These are phyloP conservation scores for Botrytis fragariae DNA, from an alignment of 2,329 filamentous ascomycete genomes.

Conservation along the genomic window DNA sequence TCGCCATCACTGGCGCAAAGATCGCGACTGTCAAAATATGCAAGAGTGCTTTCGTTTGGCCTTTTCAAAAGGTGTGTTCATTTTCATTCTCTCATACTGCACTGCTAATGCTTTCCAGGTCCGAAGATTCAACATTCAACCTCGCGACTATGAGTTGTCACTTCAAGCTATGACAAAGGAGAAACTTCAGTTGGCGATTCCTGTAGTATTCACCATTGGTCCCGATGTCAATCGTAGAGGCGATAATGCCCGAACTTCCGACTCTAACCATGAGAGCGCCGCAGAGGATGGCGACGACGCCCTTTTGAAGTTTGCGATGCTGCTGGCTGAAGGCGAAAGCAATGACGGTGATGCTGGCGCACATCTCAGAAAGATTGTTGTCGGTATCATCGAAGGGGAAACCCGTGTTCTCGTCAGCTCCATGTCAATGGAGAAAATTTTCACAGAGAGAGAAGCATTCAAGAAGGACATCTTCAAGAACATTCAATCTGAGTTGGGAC, in stretches of 20 bases:
- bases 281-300: constrained; percentile 57
- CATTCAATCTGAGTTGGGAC: constrained; percentile 61
- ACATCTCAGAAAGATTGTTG: constrained; percentile 81
- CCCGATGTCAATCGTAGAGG: constrained; percentile 66
- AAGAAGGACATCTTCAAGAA: constrained; percentile 70
- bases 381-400: constrained; percentile 87
- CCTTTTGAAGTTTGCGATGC: constrained; percentile 77
- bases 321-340: constrained; percentile 64
- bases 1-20: constrained; percentile 79
- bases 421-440: constrained; percentile 61
- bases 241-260: constrained; percentile 26
- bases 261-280: not conserved
- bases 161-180: constrained; percentile 87
- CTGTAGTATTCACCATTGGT: constrained; percentile 82
- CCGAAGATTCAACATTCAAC: constrained; percentile 54
- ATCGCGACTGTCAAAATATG: constrained; percentile 72
- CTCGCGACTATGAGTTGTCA: constrained; percentile 79
- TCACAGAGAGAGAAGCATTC: constrained; percentile 73
- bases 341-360: constrained; percentile 40
- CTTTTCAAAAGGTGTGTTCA: constrained; percentile 59
- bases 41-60: constrained; percentile 72
- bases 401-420: constrained; percentile 77
- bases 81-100: not conserved
- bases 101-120: constrained; percentile 29
- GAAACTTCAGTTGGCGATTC: constrained; percentile 78